Base-by-base conservation (phyloP, 805 yeast species). In the Isabelozyma pseudorhagii region DNA sequence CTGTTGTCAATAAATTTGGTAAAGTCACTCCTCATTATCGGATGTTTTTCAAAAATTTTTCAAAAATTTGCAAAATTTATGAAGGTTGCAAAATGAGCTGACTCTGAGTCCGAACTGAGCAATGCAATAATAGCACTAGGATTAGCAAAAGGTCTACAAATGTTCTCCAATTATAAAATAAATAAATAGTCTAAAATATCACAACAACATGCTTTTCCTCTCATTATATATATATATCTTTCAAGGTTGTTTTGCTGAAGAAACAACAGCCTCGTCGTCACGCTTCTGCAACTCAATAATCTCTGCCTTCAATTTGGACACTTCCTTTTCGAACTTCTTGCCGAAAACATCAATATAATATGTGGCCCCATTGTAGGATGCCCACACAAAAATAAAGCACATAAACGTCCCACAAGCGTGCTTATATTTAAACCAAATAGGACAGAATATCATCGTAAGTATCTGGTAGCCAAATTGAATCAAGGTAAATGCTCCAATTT, bases 291-390 rank as follows among this genome's bases (percentile, higher is more conserved):
- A 71, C 31, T 78, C 81, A 17, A 78, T 77, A n/a, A 93, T 79
- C 61, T 92, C 97, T 13, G 66, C 64, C 65, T 83, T 87, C 60
- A 93, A 72, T 58, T 81, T 81, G 25, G 74, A 68, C 21, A 93
- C 91, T 64, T 94, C 97, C 59, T 86, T 89, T 61, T 91, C 96
- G 61, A 91, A 84, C 55, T 92, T 80, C 63, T 84, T 87, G 17
- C 98, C 98, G 68, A 91, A 94, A 46, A 86, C 85, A 60, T 93
- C 98, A 49, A 94, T 78, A 65, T 93, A 93, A 64, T 89, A 93
- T 0, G 96, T 89, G 2, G 98, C 99, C 28, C 99, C 99, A 56
- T 94, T 92, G 64, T 86, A 90, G 40, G 91, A 77, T 1, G 98
- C 96, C 64, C 82, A 78, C 43, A 84, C 65, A 57, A 92, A 91